Conservation (phyloP, 2,329 filamentous ascomycete genomes). For the Aspergillus ruber region DNA sequence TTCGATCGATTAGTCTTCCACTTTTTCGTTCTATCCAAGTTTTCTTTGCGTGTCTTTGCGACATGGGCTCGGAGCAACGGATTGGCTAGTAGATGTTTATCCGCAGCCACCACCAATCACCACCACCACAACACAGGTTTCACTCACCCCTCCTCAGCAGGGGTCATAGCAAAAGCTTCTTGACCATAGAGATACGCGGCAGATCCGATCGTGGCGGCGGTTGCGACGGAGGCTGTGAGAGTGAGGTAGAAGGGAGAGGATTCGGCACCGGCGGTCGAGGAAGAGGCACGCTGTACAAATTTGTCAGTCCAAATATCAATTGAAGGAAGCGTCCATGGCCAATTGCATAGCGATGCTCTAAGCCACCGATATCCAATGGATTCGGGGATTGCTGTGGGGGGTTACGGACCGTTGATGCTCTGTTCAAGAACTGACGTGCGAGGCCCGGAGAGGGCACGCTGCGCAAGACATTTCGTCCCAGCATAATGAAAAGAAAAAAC, state of each 20-base stretch:
- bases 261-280: slow-evolving; percentile 62
- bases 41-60: slow-evolving; percentile 7
- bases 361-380: slow-evolving; percentile 23
- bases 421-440: slow-evolving; percentile 65
- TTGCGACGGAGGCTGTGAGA: slow-evolving; percentile 78
- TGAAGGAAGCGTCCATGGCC: slow-evolving; percentile 22
- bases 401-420: slow-evolving; percentile 67
- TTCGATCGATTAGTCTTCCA: slow-evolving; percentile 21
- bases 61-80: slow-evolving; percentile 14
- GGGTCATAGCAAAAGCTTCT: slow-evolving; percentile 80
- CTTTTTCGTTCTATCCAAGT: slow-evolving; percentile 7
- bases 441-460: slow-evolving; percentile 78
- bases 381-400: slow-evolving; percentile 14
- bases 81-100: slow-evolving; percentile 12
- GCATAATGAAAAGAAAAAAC: slow-evolving; percentile 60
- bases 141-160: slow-evolving; percentile 96
- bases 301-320: slow-evolving; percentile 23
- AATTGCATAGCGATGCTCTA: slow-evolving; percentile 22
- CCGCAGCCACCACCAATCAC: slow-evolving; percentile 1
- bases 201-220: slow-evolving; percentile 77
- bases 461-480: slow-evolving; percentile 87
- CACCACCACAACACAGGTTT: slow-evolving; percentile 1
- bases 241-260: slow-evolving; percentile 75
- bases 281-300: slow-evolving; percentile 57
- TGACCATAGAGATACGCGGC: slow-evolving; percentile 91